Percentiles rank a stretch among this genome's conserved stretches.
Evolutionary conservation across 305 asterid genomes (phyloP).

Genomic region (Rubia balearica): DNA sequence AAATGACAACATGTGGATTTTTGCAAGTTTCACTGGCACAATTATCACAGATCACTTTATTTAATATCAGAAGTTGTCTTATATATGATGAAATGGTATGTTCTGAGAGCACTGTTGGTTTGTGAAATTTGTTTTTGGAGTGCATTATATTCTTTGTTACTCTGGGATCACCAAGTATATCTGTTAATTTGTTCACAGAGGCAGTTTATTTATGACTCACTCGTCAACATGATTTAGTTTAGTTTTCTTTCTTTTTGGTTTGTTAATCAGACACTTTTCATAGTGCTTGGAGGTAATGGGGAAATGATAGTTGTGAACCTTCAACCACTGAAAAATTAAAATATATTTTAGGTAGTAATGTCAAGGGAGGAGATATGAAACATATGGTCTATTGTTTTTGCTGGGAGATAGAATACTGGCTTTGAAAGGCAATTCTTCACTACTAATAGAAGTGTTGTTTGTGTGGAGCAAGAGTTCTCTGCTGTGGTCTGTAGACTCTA

Average conservation of each 20-base stretch:
- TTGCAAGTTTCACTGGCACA: neutral
- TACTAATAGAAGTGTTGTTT: neutral
- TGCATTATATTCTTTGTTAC: neutral
- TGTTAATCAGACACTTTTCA: neutral
- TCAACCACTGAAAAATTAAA: neutral
- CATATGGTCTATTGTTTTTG: neutral
- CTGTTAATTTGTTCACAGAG: neutral
- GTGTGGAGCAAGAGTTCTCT: neutral
- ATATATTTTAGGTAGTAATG: neutral
- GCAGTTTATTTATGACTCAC: neutral
- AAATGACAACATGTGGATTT: neutral
- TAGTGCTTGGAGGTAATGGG: too few relatives aligned
- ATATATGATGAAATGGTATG: neutral
- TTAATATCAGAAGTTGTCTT: neutral
- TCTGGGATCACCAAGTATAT: neutral
- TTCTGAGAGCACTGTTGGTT: neutral
- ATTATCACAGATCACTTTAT: neutral
- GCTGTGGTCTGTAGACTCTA: neutral
- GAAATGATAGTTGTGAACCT: neutral
- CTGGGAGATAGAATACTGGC: neutral
- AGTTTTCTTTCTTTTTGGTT: neutral
- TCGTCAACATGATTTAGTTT: neutral
- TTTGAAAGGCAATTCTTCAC: slow-evolving; percentile 2
- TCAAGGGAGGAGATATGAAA: neutral
- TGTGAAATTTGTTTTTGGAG: neutral